Conservation (phyloP, 352 stramenopile species). For the Phytophthora syringae region DNA sequence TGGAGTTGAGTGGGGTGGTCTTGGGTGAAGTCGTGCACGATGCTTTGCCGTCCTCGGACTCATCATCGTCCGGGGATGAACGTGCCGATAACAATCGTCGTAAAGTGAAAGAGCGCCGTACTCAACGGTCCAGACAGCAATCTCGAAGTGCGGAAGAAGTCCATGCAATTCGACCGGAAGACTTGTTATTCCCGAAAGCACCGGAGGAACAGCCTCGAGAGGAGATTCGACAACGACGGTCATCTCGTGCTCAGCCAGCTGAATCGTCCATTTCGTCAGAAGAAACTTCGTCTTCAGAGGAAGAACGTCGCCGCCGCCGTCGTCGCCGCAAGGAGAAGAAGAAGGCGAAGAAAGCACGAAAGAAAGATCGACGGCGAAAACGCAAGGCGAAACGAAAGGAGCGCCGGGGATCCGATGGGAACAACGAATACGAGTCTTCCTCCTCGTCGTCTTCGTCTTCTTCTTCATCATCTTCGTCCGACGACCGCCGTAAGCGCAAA, state of each 20-base stretch:
- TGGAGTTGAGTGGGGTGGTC: constrained; percentile 4
- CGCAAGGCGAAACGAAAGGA: constrained; percentile 36
- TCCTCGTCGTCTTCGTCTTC: constrained; percentile 28
- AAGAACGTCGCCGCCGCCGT: constrained; percentile 31
- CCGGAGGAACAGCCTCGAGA: not conserved
- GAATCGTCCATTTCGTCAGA: constrained; percentile 22
- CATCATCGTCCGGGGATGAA: constrained; percentile 19
- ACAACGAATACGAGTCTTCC: constrained; percentile 32
- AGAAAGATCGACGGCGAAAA: constrained; percentile 32
- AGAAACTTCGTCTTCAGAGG: constrained; percentile 25
- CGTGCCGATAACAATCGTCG: not conserved
- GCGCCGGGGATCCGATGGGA: constrained; percentile 16
- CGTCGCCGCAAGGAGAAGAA: constrained; percentile 27
- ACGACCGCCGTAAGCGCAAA: constrained; percentile 38
- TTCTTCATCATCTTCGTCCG: constrained; percentile 37
- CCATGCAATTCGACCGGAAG: not conserved
- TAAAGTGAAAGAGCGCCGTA: constrained; percentile 18
- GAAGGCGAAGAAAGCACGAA: constrained; percentile 28
- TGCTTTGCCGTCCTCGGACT: constrained; percentile 47
- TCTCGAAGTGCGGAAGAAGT: constrained; percentile 10
- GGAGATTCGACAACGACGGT: not conserved
- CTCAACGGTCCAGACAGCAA: constrained; percentile 15
- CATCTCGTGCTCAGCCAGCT: not conserved
- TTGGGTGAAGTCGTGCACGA: constrained; percentile 39
- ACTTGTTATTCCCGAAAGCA: constrained; percentile 12